These are phyloP conservation scores for Discostella stelligeroides DNA, from an alignment of 108 stramenopile genomes.

Conservation along the genomic window DNA sequence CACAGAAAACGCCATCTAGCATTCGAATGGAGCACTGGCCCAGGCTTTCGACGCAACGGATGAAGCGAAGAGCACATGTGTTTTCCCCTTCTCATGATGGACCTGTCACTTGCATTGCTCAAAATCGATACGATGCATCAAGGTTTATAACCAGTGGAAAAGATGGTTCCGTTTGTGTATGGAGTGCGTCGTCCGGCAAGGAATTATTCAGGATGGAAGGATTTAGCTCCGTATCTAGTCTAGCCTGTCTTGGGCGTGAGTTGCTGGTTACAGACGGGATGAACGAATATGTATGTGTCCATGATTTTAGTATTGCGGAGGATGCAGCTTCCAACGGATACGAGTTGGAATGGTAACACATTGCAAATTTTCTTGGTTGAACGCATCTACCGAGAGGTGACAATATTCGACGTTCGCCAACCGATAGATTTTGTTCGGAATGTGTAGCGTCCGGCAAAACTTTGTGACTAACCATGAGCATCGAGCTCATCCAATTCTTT, in stretches of 20 bases:
- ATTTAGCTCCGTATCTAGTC: conserved; percentile 54
- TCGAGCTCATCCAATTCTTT: conserved; percentile 41
- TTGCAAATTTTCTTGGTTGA: background rate
- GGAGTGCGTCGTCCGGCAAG: conserved; percentile 54
- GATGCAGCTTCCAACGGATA: conserved; percentile 32
- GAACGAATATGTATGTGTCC: conserved; percentile 67
- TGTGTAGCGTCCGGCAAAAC: background rate
- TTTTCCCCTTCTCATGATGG: conserved; percentile 54
- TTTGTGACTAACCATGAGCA: background rate
- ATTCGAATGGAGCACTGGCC: conserved; percentile 68
- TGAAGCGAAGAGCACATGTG: conserved; percentile 62
- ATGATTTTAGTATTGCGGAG: conserved; percentile 64
- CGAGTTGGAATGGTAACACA: conserved; percentile 49
- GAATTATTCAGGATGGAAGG: conserved; percentile 68
- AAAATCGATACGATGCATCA: conserved; percentile 36
- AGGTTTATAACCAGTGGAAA: conserved; percentile 53
- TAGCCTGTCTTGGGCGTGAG: conserved; percentile 57
- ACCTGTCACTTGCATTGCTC: conserved; percentile 49
- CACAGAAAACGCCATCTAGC: conserved; percentile 18
- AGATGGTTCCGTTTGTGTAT: conserved; percentile 62
- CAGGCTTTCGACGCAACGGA: conserved; percentile 56
- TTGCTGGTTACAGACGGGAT: conserved; percentile 68
- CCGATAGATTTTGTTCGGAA: too few species aligned
- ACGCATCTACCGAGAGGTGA: background rate
- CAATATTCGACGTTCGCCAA: background rate